Evolutionary conservation across 2,329 filamentous ascomycete genomes (phyloP), one percentile per base, ranked within the genome.

Genomic region (Diaporthe australafricana): DNA sequence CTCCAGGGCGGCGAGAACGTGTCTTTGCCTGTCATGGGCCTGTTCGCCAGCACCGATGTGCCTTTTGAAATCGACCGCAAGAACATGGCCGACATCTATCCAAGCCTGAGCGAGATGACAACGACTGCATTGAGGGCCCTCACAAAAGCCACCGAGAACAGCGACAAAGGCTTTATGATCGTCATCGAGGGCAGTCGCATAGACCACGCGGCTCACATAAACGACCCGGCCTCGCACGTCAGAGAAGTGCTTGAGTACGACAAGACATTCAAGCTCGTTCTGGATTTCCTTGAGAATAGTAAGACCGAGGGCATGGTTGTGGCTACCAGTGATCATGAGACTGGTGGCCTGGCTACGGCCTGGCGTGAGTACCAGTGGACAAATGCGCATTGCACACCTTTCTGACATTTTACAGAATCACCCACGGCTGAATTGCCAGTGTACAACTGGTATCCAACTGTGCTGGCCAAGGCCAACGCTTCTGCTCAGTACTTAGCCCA

Each of bases 121-220:
- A 87, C 88, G 76, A 94, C 94, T 20, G 96, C 96, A 1, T 86
- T 99, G 74, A 90, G 88, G 17, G 91, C 94, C 1, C 88, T 99
- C 30, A 92, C 93, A 74, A 90, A 91, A 72, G 96, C 95, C 0
- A 98, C 96, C 0, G 87, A 89, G 78, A 87, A 95, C 78, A 94
- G 90, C 74, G 94, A 98, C 52, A 91, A 97, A 82, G 96, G 96
- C 5, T 99, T 98, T 86, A 99, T 99, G 83, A 86, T 99, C 77
- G 98, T 99, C 96, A 97, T 99, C 73, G 96, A 99, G 82, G 96
- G 95, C 5, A 97, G 94, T 77, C 89, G 96, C 52, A 98, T 99
- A 77, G 96, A 99, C 78, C 96, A 99, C 80, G 96, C 96, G 5
- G 96, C 95, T 8, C 94, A 96, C 79, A 89, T 89, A 74, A 96